Conservation (phyloP, 2,329 filamentous ascomycete genomes). For the Penicillium thymicola region DNA sequence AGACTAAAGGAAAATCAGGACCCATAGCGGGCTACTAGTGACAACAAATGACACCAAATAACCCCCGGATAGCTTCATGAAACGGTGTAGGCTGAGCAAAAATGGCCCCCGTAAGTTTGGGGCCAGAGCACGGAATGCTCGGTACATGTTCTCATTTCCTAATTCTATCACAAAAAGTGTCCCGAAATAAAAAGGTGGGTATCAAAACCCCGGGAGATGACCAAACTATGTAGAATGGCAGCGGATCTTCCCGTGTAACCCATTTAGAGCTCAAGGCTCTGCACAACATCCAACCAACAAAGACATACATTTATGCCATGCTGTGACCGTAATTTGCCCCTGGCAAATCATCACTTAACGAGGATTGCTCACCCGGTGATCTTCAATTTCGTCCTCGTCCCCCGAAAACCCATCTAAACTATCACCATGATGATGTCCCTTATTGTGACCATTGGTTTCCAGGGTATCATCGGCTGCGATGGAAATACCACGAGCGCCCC, state of each 20-base stretch:
- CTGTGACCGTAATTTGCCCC: neutral
- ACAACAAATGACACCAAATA: neutral
- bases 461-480: constrained; percentile 57
- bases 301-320: neutral
- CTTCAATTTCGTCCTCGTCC: constrained; percentile 6
- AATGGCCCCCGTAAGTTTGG: neutral
- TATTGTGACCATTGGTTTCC: constrained; percentile 22
- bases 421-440: constrained; percentile 8
- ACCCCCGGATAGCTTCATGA: neutral
- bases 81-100: neutral
- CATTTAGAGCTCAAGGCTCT: neutral
- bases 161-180: neutral
- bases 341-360: neutral
- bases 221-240: neutral
- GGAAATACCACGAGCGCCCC: constrained; percentile 58
- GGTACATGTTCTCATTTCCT: neutral
- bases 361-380: neutral
- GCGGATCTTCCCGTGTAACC: constrained; percentile 5
- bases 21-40: neutral
- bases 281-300: neutral
- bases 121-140: neutral
- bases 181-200: neutral
- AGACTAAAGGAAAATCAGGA: neutral
- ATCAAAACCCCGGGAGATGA: neutral
- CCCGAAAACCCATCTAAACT: constrained; percentile 11